Evolutionary conservation across 176 grass and related monocot species (phyloP).

Genomic region (Lolium rigidum): DNA sequence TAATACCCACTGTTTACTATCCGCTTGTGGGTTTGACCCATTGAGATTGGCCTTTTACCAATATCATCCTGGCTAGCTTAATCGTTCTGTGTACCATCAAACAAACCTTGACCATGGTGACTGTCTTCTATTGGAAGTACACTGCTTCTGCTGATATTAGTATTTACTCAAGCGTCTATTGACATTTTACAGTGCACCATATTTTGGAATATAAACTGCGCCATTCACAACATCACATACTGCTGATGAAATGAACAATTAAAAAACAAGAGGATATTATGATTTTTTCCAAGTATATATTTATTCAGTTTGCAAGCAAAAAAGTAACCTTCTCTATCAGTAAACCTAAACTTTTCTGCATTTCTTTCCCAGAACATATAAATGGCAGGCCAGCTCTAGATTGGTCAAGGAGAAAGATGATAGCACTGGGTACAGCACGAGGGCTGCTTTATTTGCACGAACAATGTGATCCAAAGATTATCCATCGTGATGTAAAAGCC

Average conservation of each 20-base stretch:
- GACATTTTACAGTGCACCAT: slow-evolving; percentile 14
- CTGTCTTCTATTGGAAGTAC: neutral
- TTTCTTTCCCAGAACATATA: slow-evolving; percentile 56
- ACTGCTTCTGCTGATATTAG: neutral
- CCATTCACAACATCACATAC: slow-evolving; percentile 18
- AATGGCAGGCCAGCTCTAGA: slow-evolving; percentile 88
- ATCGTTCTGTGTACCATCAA: neutral
- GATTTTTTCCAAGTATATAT: neutral
- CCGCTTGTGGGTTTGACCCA: slow-evolving; percentile 22
- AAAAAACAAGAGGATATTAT: neutral
- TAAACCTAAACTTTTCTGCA: neutral
- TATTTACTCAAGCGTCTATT: neutral
- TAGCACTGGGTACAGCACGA: slow-evolving; percentile 89
- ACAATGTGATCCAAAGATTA: slow-evolving; percentile 97
- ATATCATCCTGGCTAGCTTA: neutral
- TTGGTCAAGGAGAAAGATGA: slow-evolving; percentile 88
- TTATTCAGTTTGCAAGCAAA: neutral
- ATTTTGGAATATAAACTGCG: slow-evolving; percentile 26
- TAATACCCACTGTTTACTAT: neutral
- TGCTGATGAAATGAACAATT: neutral
- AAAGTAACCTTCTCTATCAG: neutral
- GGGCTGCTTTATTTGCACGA: slow-evolving; percentile 92
- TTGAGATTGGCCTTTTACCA: neutral
- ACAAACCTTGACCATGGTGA: neutral
- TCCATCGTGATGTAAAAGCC: slow-evolving; percentile 96